A percentile compares a stretch with the other conserved stretches of the same genome.
Evolutionary conservation across 306 rosid species (phyloP).

Genomic region (Elaeagnus macrophylla): DNA sequence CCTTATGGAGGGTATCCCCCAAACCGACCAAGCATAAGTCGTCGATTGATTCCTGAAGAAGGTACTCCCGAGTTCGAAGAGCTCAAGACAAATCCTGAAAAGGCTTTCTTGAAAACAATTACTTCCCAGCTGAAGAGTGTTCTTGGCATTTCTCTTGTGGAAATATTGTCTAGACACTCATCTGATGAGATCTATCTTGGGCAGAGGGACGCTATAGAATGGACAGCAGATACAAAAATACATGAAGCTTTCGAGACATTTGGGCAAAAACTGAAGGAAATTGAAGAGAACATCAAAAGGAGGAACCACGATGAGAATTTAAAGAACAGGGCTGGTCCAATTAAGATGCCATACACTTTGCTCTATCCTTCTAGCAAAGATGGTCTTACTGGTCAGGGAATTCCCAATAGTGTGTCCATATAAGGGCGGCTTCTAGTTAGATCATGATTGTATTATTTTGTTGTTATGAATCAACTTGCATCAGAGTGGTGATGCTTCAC

Average conservation of each 20-base stretch:
- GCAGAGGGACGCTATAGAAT: conserved; percentile 41
- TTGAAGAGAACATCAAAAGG: conserved; percentile 25
- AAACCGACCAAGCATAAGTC: conserved; percentile 49
- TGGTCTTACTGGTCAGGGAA: conserved; percentile 61
- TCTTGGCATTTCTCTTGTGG: conserved; percentile 54
- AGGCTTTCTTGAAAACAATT: conserved; percentile 53
- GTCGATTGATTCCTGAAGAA: conserved; percentile 44
- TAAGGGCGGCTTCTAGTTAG: conserved; percentile 1
- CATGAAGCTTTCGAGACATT: conserved; percentile 39
- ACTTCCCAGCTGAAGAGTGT: conserved; percentile 40
- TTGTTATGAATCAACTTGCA: too few species aligned
- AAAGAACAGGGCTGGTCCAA: conserved; percentile 54
- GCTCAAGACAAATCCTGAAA: conserved; percentile 40
- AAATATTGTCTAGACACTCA: conserved; percentile 63
- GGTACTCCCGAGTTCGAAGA: conserved; percentile 44
- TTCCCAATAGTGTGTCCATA: conserved; percentile 63
- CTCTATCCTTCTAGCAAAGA: conserved; percentile 41
- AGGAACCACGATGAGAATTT: conserved; percentile 37
- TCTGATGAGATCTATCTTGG: conserved; percentile 77
- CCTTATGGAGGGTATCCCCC: conserved; percentile 59
- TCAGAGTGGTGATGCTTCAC: too few species aligned
- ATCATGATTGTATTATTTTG: too few species aligned
- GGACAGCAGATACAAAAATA: conserved; percentile 52
- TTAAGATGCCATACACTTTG: conserved; percentile 49
- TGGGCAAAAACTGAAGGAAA: conserved; percentile 32